phyloP scores from a whole-genome alignment of 768 basidiomycete species.

The Suillus fuscotomentosus region DNA sequence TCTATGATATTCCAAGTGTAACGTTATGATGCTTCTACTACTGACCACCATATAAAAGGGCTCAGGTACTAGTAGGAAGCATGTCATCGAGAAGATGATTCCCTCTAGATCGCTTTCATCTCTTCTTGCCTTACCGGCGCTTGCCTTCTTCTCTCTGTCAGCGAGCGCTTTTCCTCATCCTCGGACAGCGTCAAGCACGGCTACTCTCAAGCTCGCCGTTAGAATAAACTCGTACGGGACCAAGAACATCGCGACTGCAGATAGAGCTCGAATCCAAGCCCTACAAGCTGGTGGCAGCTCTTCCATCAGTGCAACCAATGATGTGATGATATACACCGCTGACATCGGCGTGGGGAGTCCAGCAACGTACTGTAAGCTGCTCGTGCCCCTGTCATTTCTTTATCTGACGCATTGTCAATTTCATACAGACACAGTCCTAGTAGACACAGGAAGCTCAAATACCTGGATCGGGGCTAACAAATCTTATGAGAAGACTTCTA shows the following conservation, averaged over 20 bases:
- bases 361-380: conserved; percentile 10
- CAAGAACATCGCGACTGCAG: conserved; percentile 6
- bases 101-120: conserved; percentile 1
- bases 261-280: conserved; percentile 4
- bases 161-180: conserved; percentile 1
- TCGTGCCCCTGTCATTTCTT: background rate
- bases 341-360: conserved; percentile 13
- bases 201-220: conserved; percentile 7
- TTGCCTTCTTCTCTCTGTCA: conserved; percentile 1
- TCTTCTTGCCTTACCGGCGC: conserved; percentile 1
- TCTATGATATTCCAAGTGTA: too few species aligned
- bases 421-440: conserved; percentile 15
- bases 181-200: background rate
- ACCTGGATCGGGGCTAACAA: conserved; percentile 20
- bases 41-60: too few species aligned
- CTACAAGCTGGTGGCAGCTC: background rate
- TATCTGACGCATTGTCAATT: background rate
- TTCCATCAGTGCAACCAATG: conserved; percentile 14
- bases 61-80: too few species aligned
- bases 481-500: background rate
- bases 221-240: conserved; percentile 1
- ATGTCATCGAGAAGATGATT: conserved; percentile 3
- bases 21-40: too few species aligned
- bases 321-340: conserved; percentile 13
- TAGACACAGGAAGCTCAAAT: conserved; percentile 20